Evolutionary conservation across 2,329 filamentous ascomycete genomes (phyloP).

Genomic region (Intubia oerlemansii): DNA sequence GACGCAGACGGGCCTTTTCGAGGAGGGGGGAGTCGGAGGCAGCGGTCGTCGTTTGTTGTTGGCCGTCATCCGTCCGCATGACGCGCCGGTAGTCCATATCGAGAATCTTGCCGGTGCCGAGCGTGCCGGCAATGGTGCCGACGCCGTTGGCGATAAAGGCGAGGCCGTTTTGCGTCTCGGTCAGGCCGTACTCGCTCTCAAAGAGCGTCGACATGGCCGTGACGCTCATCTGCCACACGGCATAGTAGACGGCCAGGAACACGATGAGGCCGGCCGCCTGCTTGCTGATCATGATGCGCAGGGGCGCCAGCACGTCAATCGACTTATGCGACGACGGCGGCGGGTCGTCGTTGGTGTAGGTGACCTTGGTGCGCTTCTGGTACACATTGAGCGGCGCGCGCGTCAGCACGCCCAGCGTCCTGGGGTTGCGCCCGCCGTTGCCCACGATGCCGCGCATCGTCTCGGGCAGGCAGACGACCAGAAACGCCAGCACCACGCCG

Average conservation of each 20-base stretch:
- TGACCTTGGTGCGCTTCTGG: conserved; percentile 9
- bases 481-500: conserved; percentile 27
- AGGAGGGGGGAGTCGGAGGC: conserved; percentile 27
- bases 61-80: not conserved
- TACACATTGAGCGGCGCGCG: conserved; percentile 24
- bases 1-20: conserved; percentile 27
- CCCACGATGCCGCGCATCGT: conserved; percentile 36
- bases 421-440: conserved; percentile 35
- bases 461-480: conserved; percentile 34
- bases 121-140: conserved; percentile 24
- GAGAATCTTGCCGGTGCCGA: conserved; percentile 32
- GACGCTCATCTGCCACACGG: conserved; percentile 31
- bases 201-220: conserved; percentile 31
- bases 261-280: conserved; percentile 31
- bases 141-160: conserved; percentile 32
- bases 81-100: conserved; percentile 51
- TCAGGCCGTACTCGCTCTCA: conserved; percentile 21
- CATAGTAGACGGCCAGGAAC: conserved; percentile 31
- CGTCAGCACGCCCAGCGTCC: conserved; percentile 32
- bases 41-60: conserved; percentile 29
- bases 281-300: conserved; percentile 31
- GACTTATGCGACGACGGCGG: not conserved
- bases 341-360: conserved; percentile 5
- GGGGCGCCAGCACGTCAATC: conserved; percentile 33
- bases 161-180: conserved; percentile 27